phyloP scores from a whole-genome alignment of 225 moss, liverwort and hornwort genomes.

The Pseudoscleropodium purum region DNA sequence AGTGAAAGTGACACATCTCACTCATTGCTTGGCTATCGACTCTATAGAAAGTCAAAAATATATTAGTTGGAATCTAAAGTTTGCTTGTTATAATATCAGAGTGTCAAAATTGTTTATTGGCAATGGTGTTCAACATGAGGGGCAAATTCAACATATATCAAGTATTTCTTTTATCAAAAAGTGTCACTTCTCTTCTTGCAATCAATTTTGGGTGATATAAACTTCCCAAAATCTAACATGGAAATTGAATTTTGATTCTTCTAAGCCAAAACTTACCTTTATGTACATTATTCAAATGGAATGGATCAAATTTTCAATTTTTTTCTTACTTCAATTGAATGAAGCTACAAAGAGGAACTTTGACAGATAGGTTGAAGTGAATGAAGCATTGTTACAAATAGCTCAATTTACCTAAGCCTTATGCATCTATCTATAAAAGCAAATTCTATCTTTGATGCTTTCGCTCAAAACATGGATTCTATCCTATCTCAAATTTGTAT shows the following conservation, averaged over 20 bases:
- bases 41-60: not conserved
- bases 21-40: not conserved
- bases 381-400: not conserved
- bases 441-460: not conserved
- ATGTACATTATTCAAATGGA: accelerated
- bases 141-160: too few species aligned
- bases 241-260: not conserved
- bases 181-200: not conserved
- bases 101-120: not conserved
- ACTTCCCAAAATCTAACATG: not conserved
- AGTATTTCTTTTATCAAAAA: not conserved
- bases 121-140: accelerated
- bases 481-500: not conserved
- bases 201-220: not conserved
- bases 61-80: not conserved
- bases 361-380: not conserved
- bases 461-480: accelerated
- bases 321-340: not conserved
- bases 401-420: not conserved
- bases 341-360: accelerated
- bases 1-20: not conserved
- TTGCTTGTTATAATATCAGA: not conserved
- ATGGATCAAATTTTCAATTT: not conserved
- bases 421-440: not conserved
- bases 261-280: not conserved